Evolutionary conservation across 352 stramenopile species (phyloP).

Genomic region (Phytophthora niederhauseri): DNA sequence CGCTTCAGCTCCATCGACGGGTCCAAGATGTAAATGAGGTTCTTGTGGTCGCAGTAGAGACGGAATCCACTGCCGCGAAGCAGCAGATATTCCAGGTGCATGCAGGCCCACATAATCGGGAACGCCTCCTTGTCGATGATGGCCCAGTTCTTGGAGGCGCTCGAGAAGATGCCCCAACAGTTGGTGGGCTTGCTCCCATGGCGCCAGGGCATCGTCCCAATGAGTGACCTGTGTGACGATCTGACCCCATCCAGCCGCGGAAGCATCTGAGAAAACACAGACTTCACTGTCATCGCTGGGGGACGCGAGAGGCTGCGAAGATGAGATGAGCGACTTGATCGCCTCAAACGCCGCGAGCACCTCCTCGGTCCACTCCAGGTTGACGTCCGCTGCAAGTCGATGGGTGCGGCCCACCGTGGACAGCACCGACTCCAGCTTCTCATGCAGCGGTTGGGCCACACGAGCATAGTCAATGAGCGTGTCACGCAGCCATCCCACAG

Average conservation of each 20-base stretch:
- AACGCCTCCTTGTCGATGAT: neutral
- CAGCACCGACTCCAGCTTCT: neutral
- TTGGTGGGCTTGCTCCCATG: neutral
- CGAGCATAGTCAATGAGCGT: neutral
- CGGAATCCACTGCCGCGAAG: neutral
- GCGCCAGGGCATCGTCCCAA: neutral
- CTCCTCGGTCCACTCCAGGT: neutral
- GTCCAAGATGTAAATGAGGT: neutral
- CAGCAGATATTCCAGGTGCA: neutral
- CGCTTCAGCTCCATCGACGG: neutral
- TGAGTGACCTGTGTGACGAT: neutral
- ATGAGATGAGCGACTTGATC: neutral
- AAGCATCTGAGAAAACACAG: neutral
- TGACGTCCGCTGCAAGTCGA: neutral
- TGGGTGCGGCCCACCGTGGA: neutral
- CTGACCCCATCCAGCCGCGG: neutral
- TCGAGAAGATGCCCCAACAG: neutral
- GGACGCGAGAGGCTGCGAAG: neutral
- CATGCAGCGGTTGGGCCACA: neutral
- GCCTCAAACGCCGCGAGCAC: neutral
- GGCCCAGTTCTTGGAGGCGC: neutral
- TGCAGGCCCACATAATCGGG: neutral
- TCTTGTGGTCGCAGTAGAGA: neutral
- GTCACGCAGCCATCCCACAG: no score
- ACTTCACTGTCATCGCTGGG: neutral